phyloP scores from a whole-genome alignment of 352 stramenopile species.

The Phytophthora idaei region DNA sequence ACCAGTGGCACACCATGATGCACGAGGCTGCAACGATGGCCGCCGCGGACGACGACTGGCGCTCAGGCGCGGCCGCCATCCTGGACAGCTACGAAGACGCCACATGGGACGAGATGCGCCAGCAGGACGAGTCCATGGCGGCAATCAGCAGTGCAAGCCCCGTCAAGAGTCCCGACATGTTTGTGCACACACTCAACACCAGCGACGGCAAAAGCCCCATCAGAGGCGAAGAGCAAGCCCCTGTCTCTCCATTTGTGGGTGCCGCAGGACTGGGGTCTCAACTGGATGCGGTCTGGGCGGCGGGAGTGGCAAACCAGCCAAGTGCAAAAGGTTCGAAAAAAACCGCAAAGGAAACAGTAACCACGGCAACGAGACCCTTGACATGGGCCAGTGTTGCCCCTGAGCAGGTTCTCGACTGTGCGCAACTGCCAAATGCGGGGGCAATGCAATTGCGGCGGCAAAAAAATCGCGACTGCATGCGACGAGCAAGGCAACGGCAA shows the following conservation, averaged over 20 bases:
- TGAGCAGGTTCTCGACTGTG: constrained; percentile 26
- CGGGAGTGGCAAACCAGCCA: constrained; percentile 15
- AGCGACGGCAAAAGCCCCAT: constrained; percentile 22
- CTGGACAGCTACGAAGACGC: constrained; percentile 27
- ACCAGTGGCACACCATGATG: constrained; percentile 13
- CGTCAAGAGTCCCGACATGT: constrained; percentile 17
- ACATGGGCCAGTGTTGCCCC: constrained; percentile 28
- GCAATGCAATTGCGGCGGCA: constrained; percentile 34
- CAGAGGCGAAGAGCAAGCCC: constrained; percentile 15
- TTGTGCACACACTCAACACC: constrained; percentile 16
- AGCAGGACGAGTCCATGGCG: constrained; percentile 11
- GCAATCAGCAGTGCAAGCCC: constrained; percentile 22
- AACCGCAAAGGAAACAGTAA: constrained; percentile 17
- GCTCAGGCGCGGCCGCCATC: constrained; percentile 19
- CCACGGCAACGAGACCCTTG: constrained; percentile 13
- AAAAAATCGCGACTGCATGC: constrained; percentile 45
- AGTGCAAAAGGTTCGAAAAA: constrained; percentile 24
- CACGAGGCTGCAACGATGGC: constrained; percentile 12
- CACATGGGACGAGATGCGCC: constrained; percentile 28
- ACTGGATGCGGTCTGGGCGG: constrained; percentile 27
- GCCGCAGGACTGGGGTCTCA: neutral
- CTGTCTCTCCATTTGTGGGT: constrained; percentile 5
- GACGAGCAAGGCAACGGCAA: constrained; percentile 46
- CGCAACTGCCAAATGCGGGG: constrained; percentile 27
- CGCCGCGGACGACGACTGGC: constrained; percentile 20